Evolutionary conservation across 1,139 yeast genomes (phyloP).

Genomic region (Suhomyces atakaporum): DNA sequence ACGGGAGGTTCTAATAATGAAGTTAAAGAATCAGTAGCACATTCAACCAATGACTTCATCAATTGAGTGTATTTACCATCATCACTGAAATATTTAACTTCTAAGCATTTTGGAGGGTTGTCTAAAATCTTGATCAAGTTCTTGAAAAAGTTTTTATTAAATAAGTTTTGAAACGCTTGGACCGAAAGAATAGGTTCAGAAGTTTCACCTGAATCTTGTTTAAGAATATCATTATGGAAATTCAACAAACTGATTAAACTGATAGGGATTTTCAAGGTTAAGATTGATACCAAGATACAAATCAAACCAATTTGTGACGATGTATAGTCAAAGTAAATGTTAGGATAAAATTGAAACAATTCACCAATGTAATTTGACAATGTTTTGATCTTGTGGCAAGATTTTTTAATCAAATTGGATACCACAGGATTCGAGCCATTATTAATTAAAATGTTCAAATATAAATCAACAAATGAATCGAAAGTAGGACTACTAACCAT

Average conservation of each 20-base stretch:
- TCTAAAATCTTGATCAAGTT: constrained; percentile 43
- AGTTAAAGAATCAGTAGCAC: constrained; percentile 27
- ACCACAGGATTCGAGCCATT: constrained; percentile 25
- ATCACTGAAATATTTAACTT: constrained; percentile 43
- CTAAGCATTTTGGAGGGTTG: constrained; percentile 49
- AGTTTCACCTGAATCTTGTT: constrained; percentile 10
- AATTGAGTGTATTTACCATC: constrained; percentile 37
- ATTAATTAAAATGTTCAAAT: constrained; percentile 31
- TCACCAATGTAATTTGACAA: constrained; percentile 66
- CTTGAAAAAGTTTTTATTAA: constrained; percentile 29
- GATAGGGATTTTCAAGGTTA: constrained; percentile 29
- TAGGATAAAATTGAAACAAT: constrained; percentile 62
- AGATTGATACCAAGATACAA: constrained; percentile 18
- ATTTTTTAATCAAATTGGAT: constrained; percentile 26
- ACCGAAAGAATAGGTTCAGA: constrained; percentile 23
- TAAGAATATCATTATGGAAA: constrained; percentile 25
- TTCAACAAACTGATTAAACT: constrained; percentile 24
- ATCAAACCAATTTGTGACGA: constrained; percentile 58
- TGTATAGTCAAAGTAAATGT: constrained; percentile 55
- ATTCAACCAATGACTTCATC: constrained; percentile 39
- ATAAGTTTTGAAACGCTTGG: constrained; percentile 25
- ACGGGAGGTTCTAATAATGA: constrained; percentile 22
- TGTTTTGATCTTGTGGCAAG: constrained; percentile 49
- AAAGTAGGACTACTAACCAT: constrained; percentile 57
- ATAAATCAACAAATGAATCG: constrained; percentile 62